These are phyloP conservation scores for Carnegiea gigantea DNA, from an alignment of 179 eudicot genomes.

Conservation along the genomic window DNA sequence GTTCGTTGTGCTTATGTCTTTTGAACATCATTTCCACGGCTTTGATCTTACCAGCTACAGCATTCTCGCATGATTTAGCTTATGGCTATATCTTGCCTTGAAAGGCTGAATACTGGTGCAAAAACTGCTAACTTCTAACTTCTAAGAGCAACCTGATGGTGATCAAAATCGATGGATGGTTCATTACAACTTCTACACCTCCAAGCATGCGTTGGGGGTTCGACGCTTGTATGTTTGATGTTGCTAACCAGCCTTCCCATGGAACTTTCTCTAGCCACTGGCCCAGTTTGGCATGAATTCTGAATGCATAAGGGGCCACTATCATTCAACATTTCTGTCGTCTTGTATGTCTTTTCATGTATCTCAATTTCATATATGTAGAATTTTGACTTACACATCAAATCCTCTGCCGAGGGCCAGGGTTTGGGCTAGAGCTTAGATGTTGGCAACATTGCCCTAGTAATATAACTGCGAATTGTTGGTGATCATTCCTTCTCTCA, in stretches of 20 bases:
- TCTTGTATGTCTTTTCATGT: background rate
- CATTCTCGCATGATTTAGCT: background rate
- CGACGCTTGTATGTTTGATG: background rate
- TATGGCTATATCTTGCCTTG: background rate
- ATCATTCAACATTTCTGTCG: background rate
- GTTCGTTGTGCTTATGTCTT: too few relatives aligned
- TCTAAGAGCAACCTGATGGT: background rate
- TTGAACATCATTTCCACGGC: too few relatives aligned
- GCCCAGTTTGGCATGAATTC: background rate
- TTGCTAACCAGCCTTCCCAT: background rate
- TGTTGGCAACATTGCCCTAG: background rate
- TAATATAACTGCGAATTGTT: background rate
- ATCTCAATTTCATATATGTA: background rate
- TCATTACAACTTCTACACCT: background rate
- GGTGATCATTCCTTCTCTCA: too few relatives aligned
- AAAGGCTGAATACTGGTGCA: background rate
- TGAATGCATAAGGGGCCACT: background rate
- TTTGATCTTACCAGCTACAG: too few relatives aligned
- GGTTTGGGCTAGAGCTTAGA: too few relatives aligned
- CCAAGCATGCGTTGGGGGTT: background rate
- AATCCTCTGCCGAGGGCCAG: background rate
- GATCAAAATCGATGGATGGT: background rate
- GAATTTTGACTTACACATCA: background rate
- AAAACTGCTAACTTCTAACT: background rate
- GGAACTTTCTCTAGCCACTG: background rate